A percentile compares a stretch with the other conserved stretches of the same genome.
These are phyloP conservation scores for Hermanozyma aechmeae DNA, from an alignment of 805 yeast genomes.

Conservation along the genomic window DNA sequence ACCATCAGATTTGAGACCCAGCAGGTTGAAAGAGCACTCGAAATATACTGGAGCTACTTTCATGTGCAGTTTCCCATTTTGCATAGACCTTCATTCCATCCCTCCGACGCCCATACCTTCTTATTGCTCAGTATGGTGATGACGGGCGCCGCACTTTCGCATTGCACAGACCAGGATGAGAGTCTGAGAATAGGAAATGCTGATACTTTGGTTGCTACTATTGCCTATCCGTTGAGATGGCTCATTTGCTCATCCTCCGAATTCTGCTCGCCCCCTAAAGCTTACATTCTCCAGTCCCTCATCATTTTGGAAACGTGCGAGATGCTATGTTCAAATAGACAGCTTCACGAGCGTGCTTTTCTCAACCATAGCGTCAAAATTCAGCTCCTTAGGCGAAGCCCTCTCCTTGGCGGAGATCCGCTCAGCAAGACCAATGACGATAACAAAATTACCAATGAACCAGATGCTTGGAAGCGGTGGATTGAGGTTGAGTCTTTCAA, in stretches of 20 bases:
- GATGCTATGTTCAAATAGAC: slow-evolving; percentile 1
- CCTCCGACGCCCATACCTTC: slow-evolving; percentile 3
- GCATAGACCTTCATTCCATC: slow-evolving; percentile 7
- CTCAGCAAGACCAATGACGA: not conserved
- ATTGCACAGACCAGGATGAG: no score
- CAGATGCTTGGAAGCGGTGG: slow-evolving; percentile 3
- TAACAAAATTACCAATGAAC: not conserved
- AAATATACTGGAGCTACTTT: slow-evolving; percentile 4
- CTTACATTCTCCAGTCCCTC: slow-evolving; percentile 2
- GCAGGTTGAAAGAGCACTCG: no score
- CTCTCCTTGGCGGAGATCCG: slow-evolving; percentile 2
- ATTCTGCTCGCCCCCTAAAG: slow-evolving; percentile 1
- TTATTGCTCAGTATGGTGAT: slow-evolving; percentile 6
- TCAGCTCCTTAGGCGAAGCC: slow-evolving; percentile 1
- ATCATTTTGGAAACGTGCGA: slow-evolving; percentile 3
- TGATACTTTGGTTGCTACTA: not conserved
- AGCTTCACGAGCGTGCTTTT: slow-evolving; percentile 1
- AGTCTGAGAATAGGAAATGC: not conserved
- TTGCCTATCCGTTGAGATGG: slow-evolving; percentile 2
- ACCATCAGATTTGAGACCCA: no score
- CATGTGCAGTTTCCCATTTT: slow-evolving; percentile 7
- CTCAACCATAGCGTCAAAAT: slow-evolving; percentile 3
- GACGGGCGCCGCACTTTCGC: slow-evolving; percentile 4
- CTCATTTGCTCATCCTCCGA: slow-evolving; percentile 1
- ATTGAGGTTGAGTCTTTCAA: slow-evolving; percentile 5